phyloP scores from a whole-genome alignment of 495 filamentous ascomycete species.

The Choiromyces venosus region DNA sequence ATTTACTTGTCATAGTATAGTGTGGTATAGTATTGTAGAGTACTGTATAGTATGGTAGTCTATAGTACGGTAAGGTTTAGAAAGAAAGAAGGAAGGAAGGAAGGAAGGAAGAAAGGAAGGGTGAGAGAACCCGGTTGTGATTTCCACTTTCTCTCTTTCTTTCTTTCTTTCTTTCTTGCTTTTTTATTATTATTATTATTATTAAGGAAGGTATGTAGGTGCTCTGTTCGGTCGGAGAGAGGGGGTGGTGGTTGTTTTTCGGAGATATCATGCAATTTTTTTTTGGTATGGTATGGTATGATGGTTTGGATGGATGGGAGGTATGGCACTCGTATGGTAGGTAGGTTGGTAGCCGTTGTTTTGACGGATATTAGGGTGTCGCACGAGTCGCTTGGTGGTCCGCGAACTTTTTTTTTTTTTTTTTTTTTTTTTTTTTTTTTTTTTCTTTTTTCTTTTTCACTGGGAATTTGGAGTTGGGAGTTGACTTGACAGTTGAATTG shows the following conservation, averaged over 20 bases:
- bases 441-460: neutral
- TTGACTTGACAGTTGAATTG: neutral
- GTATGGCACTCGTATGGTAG: neutral
- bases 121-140: neutral
- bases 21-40: too few relatives aligned
- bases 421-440: neutral
- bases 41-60: too few relatives aligned
- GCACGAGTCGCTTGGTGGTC: slow-evolving; percentile 2
- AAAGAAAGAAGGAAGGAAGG: too few relatives aligned
- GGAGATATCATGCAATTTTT: too few relatives aligned
- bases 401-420: neutral
- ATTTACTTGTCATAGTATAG: too few relatives aligned
- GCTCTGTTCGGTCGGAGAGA: neutral
- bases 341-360: neutral
- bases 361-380: neutral
- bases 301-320: neutral
- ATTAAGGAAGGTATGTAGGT: neutral
- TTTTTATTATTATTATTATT: too few relatives aligned
- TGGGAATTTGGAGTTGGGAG: neutral
- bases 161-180: neutral
- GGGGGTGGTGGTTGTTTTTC: neutral
- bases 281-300: neutral
- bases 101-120: neutral
- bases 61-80: too few relatives aligned
- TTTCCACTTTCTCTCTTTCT: neutral